phyloP scores from a whole-genome alignment of 805 yeast species.

The Candida ascalaphidarum region DNA sequence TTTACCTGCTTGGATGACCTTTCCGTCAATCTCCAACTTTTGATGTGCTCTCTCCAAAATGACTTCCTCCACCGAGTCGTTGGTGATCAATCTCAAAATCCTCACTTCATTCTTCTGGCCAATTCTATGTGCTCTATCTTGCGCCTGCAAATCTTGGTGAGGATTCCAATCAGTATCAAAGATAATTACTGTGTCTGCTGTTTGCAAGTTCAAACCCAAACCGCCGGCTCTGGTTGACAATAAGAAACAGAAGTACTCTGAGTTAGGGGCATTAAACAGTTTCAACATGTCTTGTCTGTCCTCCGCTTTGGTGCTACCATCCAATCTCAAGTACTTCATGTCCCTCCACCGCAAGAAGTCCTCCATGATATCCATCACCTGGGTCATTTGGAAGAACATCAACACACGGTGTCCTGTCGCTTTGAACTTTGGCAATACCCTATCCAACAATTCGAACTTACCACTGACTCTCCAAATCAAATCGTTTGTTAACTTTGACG shows the following conservation, averaged over 20 bases:
- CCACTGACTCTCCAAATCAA: constrained; percentile 72
- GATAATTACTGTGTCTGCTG: constrained; percentile 81
- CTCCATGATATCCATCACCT: constrained; percentile 86
- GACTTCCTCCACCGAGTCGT: constrained; percentile 78
- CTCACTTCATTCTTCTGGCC: constrained; percentile 86
- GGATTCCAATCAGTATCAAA: constrained; percentile 91
- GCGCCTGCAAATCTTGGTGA: constrained; percentile 86
- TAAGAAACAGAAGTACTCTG: constrained; percentile 72
- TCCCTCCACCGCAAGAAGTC: constrained; percentile 63
- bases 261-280: constrained; percentile 63
- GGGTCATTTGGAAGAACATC: constrained; percentile 84
- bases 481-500: constrained; percentile 53
- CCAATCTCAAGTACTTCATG: constrained; percentile 67
- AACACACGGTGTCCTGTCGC: constrained; percentile 71
- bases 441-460: constrained; percentile 70
- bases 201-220: constrained; percentile 75
- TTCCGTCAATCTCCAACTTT: constrained; percentile 79
- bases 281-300: constrained; percentile 72
- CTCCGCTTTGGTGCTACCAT: constrained; percentile 79
- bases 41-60: constrained; percentile 77
- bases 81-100: constrained; percentile 69
- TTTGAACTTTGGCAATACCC: constrained; percentile 67
- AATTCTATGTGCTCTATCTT: constrained; percentile 84
- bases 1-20: constrained; percentile 87
- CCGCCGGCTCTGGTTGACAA: constrained; percentile 88